phyloP scores from a whole-genome alignment of 169 alveolate genomes.

The Plasmodium relictum region DNA sequence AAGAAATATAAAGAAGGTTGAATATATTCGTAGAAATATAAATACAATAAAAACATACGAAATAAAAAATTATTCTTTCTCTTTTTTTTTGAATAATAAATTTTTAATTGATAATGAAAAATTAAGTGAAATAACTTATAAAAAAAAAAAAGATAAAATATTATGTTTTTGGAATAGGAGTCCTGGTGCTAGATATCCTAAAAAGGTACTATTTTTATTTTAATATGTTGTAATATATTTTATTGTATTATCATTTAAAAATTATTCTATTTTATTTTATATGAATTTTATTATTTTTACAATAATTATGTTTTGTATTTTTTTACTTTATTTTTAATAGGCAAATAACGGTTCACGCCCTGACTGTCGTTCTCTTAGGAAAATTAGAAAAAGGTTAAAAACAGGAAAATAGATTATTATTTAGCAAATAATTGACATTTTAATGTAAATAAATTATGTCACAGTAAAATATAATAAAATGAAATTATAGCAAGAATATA shows the following conservation, averaged over 20 bases:
- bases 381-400: conserved; percentile 75
- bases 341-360: conserved; percentile 79
- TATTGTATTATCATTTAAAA: not conserved
- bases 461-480: no score
- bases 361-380: conserved; percentile 74
- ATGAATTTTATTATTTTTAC: not conserved
- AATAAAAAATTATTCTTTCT: conserved; percentile 1
- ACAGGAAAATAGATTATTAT: conserved; percentile 48
- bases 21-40: not conserved
- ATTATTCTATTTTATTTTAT: not conserved
- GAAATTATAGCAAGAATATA: no score
- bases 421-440: no score
- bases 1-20: not conserved
- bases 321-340: conserved; percentile 6
- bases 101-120: conserved; percentile 37
- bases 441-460: no score
- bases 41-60: not conserved
- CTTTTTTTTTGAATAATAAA: conserved; percentile 34
- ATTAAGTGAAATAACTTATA: not conserved
- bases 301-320: not conserved
- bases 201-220: conserved; percentile 36
- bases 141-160: conserved; percentile 3
- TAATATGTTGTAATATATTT: not conserved
- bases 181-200: conserved; percentile 78
- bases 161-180: conserved; percentile 73